A percentile compares a stretch with the other conserved stretches of the same genome.
Evolutionary conservation across 305 asterid genomes (phyloP).

Genomic region (Fraxinus dipetala): DNA sequence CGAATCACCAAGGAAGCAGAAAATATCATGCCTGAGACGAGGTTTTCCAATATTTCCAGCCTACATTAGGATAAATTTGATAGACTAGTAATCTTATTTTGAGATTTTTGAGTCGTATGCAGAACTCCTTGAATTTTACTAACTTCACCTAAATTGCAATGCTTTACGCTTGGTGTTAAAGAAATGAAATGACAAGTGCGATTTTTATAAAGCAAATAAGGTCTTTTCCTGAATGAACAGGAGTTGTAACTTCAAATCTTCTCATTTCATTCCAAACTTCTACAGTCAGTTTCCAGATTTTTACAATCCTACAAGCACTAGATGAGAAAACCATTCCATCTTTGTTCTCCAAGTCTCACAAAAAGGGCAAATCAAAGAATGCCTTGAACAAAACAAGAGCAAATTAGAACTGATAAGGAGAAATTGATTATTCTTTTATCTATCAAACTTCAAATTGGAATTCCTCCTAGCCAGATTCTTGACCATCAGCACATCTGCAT

Average conservation of each 20-base stretch:
- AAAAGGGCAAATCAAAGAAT: constrained; percentile 24
- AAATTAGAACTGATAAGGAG: constrained; percentile 10
- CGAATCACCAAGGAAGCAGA: constrained; percentile 27
- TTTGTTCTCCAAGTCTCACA: constrained; percentile 21
- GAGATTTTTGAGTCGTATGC: background rate
- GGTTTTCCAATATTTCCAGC: background rate
- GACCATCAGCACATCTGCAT: constrained; percentile 47
- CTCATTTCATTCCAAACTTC: constrained; percentile 38
- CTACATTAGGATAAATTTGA: background rate
- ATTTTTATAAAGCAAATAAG: background rate
- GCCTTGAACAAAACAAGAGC: constrained; percentile 21
- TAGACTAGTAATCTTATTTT: background rate
- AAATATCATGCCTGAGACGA: background rate
- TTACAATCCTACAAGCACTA: constrained; percentile 44
- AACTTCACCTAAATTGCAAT: background rate
- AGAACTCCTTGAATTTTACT: background rate
- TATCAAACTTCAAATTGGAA: constrained; percentile 33
- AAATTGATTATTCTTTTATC: constrained; percentile 22
- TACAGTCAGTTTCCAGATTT: constrained; percentile 44
- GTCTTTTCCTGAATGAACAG: background rate
- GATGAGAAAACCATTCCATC: constrained; percentile 29
- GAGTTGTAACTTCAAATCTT: constrained; percentile 21
- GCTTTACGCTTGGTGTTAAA: background rate
- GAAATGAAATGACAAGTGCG: background rate
- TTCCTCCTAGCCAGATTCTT: constrained; percentile 23